Evolutionary conservation across 2,329 filamentous ascomycete genomes (phyloP).

Genomic region (Grosmannia huntii): DNA sequence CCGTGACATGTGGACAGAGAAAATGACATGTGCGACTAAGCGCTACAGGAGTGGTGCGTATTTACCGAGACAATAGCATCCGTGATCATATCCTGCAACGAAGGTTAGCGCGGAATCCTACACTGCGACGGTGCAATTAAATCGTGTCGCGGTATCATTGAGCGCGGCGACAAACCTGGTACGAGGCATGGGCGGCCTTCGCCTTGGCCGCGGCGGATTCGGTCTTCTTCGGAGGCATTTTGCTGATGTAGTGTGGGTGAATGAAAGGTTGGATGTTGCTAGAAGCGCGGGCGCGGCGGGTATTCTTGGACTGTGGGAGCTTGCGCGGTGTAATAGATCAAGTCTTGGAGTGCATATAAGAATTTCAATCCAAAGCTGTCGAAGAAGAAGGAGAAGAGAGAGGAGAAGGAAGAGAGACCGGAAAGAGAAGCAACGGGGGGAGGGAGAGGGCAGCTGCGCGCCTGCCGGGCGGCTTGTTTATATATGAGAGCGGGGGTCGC

Average conservation of each 20-base stretch:
- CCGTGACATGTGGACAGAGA: conserved; percentile 3
- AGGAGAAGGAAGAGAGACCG: conserved; percentile 5
- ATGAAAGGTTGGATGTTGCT: not conserved
- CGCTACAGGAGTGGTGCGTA: conserved; percentile 14
- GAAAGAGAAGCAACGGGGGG: conserved; percentile 27
- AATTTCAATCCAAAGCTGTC: not conserved
- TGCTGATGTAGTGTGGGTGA: conserved; percentile 7
- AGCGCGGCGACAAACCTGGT: conserved; percentile 37
- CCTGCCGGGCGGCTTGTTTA: conserved; percentile 46
- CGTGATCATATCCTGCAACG: conserved; percentile 45
- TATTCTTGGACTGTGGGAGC: conserved; percentile 5
- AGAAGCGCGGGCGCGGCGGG: conserved; percentile 10
- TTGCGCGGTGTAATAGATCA: not conserved
- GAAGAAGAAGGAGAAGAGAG: not conserved
- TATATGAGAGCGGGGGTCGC: conserved; percentile 42
- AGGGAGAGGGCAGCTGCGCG: conserved; percentile 29
- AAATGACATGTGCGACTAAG: conserved; percentile 5
- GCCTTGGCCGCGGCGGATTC: conserved; percentile 31
- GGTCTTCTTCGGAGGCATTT: conserved; percentile 50
- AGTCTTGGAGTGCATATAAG: conserved; percentile 8
- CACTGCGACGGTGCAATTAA: not conserved
- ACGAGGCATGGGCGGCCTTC: conserved; percentile 39
- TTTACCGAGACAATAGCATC: conserved; percentile 49
- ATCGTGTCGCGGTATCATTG: not conserved
- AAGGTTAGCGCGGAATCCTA: conserved; percentile 3